A percentile compares a stretch with the other conserved stretches of the same genome.
Evolutionary conservation across 371 early-diverging fungal genomes (phyloP).

Genomic region (Lichtheimia ornata): DNA sequence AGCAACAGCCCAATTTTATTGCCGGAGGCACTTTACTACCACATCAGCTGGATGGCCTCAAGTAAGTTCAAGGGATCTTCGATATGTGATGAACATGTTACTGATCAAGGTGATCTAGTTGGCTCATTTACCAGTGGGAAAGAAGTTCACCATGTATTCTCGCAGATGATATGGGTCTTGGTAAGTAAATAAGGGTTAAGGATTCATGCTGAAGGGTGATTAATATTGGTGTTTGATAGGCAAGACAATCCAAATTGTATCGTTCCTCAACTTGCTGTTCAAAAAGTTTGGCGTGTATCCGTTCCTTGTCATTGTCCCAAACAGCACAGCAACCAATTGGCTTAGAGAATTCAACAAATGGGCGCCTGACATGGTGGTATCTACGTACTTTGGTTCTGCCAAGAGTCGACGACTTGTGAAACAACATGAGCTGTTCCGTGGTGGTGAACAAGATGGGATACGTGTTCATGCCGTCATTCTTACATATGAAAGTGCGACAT

Average conservation of each 20-base stretch:
- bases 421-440: constrained; percentile 64
- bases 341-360: constrained; percentile 78
- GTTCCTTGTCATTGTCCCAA: constrained; percentile 85
- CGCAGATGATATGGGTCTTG: constrained; percentile 95
- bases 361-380: constrained; percentile 71
- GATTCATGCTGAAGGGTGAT: constrained; percentile 72
- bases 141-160: constrained; percentile 68
- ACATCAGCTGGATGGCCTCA: constrained; percentile 87
- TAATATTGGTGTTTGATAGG: constrained; percentile 28
- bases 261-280: constrained; percentile 66
- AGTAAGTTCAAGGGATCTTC: constrained; percentile 44
- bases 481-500: constrained; percentile 72
- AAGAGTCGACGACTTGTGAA: constrained; percentile 55
- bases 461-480: constrained; percentile 81
- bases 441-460: constrained; percentile 29
- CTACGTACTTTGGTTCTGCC: constrained; percentile 53
- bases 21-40: constrained; percentile 68
- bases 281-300: constrained; percentile 64
- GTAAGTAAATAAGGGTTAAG: constrained; percentile 40
- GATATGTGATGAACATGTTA: neutral
- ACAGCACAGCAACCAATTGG: constrained; percentile 83
- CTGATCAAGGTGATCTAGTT: constrained; percentile 38
- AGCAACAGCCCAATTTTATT: constrained; percentile 67
- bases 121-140: constrained; percentile 76
- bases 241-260: constrained; percentile 89